Evolutionary conservation across 2,329 filamentous ascomycete species (phyloP).

Genomic region (Calonectria pseudoturangicola): DNA sequence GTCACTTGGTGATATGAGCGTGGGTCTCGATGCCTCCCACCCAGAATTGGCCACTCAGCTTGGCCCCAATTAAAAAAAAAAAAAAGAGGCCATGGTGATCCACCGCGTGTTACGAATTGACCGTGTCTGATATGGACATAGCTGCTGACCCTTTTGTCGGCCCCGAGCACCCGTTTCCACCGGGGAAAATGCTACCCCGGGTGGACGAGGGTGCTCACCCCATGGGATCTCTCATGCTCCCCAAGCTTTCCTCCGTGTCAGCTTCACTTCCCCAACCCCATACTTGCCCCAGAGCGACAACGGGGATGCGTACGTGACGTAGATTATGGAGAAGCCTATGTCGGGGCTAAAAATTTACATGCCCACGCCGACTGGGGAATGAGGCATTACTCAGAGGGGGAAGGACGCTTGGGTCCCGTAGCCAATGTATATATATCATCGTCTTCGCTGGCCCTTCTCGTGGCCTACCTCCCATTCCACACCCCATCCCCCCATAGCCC

Average conservation of each 20-base stretch:
- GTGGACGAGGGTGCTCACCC: conserved; percentile 23
- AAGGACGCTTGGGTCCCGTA: neutral
- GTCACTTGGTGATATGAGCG: neutral
- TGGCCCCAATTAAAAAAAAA: conserved; percentile 22
- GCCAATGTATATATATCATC: conserved; percentile 8
- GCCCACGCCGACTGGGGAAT: conserved; percentile 38
- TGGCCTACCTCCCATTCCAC: conserved; percentile 6
- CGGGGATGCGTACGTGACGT: conserved; percentile 23
- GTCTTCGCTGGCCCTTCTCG: neutral
- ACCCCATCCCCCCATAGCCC: neutral
- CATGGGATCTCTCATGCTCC: conserved; percentile 30
- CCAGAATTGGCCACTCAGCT: conserved; percentile 7
- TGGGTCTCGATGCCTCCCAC: conserved; percentile 5
- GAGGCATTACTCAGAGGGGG: conserved; percentile 32
- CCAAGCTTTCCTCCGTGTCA: conserved; percentile 27
- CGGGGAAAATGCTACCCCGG: conserved; percentile 37
- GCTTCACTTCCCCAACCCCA: conserved; percentile 28
- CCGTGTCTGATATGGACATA: conserved; percentile 5
- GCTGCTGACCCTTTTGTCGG: conserved; percentile 12
- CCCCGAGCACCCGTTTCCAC: conserved; percentile 14
- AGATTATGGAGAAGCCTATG: conserved; percentile 36
- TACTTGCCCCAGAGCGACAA: conserved; percentile 30
- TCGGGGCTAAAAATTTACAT: conserved; percentile 28
- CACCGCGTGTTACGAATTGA: conserved; percentile 18
- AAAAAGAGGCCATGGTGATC: neutral